These are phyloP conservation scores for Stagonosporopsis cucurbitacearum DNA, from an alignment of 2,329 filamentous ascomycete species.

Conservation along the genomic window DNA sequence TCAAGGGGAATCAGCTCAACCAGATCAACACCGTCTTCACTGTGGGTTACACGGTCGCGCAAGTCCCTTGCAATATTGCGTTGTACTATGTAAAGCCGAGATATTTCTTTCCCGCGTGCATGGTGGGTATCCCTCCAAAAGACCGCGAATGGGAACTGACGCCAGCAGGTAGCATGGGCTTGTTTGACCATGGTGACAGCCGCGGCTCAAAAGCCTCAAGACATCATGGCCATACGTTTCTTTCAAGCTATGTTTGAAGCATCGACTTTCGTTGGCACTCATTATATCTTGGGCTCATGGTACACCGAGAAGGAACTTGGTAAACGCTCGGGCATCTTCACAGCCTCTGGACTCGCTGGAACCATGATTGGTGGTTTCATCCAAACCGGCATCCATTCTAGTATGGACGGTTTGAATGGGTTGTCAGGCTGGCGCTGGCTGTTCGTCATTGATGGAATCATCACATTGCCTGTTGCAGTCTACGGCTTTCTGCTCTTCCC, in stretches of 20 bases:
- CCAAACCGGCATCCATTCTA: conserved; percentile 59
- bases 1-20: conserved; percentile 51
- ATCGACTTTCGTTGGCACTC: conserved; percentile 62
- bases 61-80: conserved; percentile 55
- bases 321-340: conserved; percentile 68
- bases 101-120: conserved; percentile 69
- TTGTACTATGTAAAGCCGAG: conserved; percentile 68
- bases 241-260: conserved; percentile 63
- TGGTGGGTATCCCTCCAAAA: conserved; percentile 50
- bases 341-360: conserved; percentile 64
- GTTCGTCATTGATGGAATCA: conserved; percentile 58
- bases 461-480: conserved; percentile 63
- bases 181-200: conserved; percentile 68
- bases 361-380: conserved; percentile 69
- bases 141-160: conserved; percentile 9
- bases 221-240: conserved; percentile 66
- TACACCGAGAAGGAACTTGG: conserved; percentile 67
- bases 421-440: conserved; percentile 62
- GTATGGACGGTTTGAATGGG: conserved; percentile 56
- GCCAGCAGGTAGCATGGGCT: conserved; percentile 60
- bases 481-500: conserved; percentile 60
- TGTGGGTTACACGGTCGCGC: conserved; percentile 59
- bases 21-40: conserved; percentile 55
- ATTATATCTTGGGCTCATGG: conserved; percentile 68
- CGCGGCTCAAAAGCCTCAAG: conserved; percentile 56